Conservation (phyloP, 2,329 filamentous ascomycete species). For the Neospermospora avenae region DNA sequence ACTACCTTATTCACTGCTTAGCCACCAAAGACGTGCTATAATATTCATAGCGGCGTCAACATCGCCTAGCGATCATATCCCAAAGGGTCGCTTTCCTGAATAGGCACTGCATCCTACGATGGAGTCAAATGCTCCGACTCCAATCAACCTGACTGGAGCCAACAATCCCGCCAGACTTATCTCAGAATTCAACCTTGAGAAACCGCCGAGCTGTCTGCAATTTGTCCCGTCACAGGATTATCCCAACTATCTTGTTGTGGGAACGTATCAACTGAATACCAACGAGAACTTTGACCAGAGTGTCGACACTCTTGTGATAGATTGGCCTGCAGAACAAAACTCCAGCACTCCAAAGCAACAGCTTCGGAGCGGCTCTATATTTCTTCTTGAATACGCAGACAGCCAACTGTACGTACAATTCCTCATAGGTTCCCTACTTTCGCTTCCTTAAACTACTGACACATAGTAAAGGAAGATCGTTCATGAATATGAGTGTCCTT, state of each 20-base stretch:
- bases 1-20: too few species aligned
- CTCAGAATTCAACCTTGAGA: slow-evolving; percentile 52
- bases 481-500: slow-evolving; percentile 60
- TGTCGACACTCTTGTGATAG: neutral
- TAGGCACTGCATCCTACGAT: neutral
- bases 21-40: too few species aligned
- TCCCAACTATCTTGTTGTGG: slow-evolving; percentile 63
- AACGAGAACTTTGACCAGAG: slow-evolving; percentile 29
- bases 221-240: slow-evolving; percentile 62
- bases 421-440: neutral
- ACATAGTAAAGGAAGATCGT: slow-evolving; percentile 46
- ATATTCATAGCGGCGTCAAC: neutral
- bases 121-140: neutral
- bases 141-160: slow-evolving; percentile 3
- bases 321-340: slow-evolving; percentile 6
- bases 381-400: slow-evolving; percentile 58
- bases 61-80: neutral
- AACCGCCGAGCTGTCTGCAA: slow-evolving; percentile 76
- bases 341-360: slow-evolving; percentile 44
- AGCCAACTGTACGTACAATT: slow-evolving; percentile 50
- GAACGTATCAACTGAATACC: slow-evolving; percentile 74
- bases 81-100: neutral
- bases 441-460: neutral
- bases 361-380: slow-evolving; percentile 68
- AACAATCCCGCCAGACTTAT: slow-evolving; percentile 30